These are phyloP conservation scores for Candida sphagnicola DNA, from an alignment of 805 yeast genomes.

Conservation along the genomic window DNA sequence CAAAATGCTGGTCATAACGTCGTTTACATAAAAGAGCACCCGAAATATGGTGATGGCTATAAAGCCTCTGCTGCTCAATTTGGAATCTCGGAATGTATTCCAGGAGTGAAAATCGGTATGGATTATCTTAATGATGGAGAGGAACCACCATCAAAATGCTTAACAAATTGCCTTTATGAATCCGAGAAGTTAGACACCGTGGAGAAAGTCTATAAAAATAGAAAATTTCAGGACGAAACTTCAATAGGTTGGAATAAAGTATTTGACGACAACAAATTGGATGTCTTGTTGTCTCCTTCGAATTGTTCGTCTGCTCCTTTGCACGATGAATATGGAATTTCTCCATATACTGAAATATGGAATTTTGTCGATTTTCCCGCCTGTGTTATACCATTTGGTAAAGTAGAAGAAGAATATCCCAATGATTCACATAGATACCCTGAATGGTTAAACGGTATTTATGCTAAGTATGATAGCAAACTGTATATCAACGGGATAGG, in stretches of 20 bases:
- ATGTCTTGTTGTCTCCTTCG: slow-evolving; percentile 44
- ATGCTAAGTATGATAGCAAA: slow-evolving; percentile 1
- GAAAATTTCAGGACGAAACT: slow-evolving; percentile 1
- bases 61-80: slow-evolving; percentile 2
- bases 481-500: neutral
- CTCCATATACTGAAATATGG: slow-evolving; percentile 46
- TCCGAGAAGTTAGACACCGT: slow-evolving; percentile 1
- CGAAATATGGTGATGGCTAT: slow-evolving; percentile 23
- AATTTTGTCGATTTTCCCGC: slow-evolving; percentile 22
- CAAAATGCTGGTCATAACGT: slow-evolving; percentile 36
- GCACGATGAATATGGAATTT: slow-evolving; percentile 33
- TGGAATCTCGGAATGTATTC: neutral
- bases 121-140: slow-evolving; percentile 1
- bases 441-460: slow-evolving; percentile 1
- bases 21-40: slow-evolving; percentile 24
- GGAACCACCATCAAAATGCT: neutral
- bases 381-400: slow-evolving; percentile 51
- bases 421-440: slow-evolving; percentile 1
- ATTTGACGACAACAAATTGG: slow-evolving; percentile 37
- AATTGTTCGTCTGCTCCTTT: slow-evolving; percentile 26
- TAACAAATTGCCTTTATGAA: slow-evolving; percentile 1
- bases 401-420: slow-evolving; percentile 39
- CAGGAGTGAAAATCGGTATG: neutral
- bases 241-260: slow-evolving; percentile 36
- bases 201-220: neutral